Evolutionary conservation across 192 early-diverging fungal genomes (phyloP).

Genomic region (Chytriomyces hyalinus): DNA sequence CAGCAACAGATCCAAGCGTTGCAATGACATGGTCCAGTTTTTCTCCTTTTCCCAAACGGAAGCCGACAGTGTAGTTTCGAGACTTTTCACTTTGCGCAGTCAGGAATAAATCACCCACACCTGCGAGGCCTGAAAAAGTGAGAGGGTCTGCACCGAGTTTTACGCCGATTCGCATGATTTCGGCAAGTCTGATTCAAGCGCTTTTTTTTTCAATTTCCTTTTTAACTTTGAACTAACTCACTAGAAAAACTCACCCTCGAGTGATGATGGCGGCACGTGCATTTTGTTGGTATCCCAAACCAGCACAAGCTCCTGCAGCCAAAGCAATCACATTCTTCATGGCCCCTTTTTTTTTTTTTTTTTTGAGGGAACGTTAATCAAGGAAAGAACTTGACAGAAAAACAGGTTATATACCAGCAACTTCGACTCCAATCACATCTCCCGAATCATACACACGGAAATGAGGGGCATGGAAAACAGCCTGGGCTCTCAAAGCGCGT

Average conservation of each 20-base stretch:
- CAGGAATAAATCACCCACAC: constrained; percentile 56
- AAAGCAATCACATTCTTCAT: constrained; percentile 62
- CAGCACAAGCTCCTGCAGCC: constrained; percentile 53
- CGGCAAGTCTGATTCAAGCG: constrained; percentile 35
- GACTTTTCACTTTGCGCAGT: constrained; percentile 58
- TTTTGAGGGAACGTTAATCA: not conserved
- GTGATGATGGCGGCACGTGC: constrained; percentile 60
- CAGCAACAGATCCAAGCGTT: constrained; percentile 55
- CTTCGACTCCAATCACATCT: constrained; percentile 54
- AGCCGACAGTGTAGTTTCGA: constrained; percentile 60
- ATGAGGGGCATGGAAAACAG: constrained; percentile 56
- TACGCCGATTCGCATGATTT: constrained; percentile 54
- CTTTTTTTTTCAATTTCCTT: not conserved
- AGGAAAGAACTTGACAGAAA: not conserved
- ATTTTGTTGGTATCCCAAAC: constrained; percentile 57
- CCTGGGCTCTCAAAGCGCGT: constrained; percentile 49
- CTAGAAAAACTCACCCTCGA: constrained; percentile 33
- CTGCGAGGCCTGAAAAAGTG: constrained; percentile 55
- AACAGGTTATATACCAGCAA: constrained; percentile 35
- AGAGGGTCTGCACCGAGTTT: constrained; percentile 56
- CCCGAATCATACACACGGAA: constrained; percentile 55
- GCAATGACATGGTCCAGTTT: constrained; percentile 48
- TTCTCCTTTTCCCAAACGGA: constrained; percentile 55
- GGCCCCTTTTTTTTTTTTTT: no score
- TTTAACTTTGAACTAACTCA: not conserved